Percentiles rank a stretch among this genome's conserved stretches.
These are phyloP conservation scores for Aspergillus ellipticus DNA, from an alignment of 495 filamentous ascomycete species.

Conservation along the genomic window DNA sequence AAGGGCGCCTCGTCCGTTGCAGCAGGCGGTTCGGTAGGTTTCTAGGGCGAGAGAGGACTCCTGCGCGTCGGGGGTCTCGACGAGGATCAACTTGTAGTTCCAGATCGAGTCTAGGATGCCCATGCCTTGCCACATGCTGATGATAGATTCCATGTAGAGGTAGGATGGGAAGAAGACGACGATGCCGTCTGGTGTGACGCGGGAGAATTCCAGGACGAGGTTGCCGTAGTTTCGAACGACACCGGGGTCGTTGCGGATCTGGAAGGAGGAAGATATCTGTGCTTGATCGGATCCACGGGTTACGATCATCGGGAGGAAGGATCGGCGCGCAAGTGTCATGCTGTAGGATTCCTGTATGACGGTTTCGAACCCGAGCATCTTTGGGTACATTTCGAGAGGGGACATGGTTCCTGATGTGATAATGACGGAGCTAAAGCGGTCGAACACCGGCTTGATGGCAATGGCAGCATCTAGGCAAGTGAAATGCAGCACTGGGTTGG, in stretches of 20 bases:
- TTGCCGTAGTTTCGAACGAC: conserved; percentile 95
- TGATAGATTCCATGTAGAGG: conserved; percentile 98
- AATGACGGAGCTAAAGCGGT: conserved; percentile 95
- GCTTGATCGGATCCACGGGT: conserved; percentile 93
- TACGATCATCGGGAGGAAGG: conserved; percentile 96
- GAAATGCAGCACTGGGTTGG: conserved; percentile 93
- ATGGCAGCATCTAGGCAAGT: conserved; percentile 97
- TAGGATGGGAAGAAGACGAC: conserved; percentile 99
- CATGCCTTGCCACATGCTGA: conserved; percentile 99
- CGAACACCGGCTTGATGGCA: conserved; percentile 96
- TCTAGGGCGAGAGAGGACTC: conserved; percentile 95
- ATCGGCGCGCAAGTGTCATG: conserved; percentile 93
- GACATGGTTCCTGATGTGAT: conserved; percentile 98
- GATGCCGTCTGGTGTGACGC: conserved; percentile 92
- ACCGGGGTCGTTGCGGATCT: conserved; percentile 89
- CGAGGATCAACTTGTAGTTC: conserved; percentile 98
- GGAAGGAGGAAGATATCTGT: conserved; percentile 83
- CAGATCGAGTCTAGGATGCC: conserved; percentile 95
- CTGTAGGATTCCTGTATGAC: conserved; percentile 95
- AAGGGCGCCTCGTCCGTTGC: conserved; percentile 90
- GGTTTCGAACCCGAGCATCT: conserved; percentile 90
- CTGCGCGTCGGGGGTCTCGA: conserved; percentile 96
- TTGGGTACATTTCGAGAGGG: conserved; percentile 97
- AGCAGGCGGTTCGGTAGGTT: conserved; percentile 95
- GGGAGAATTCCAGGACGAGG: conserved; percentile 87